Conservation (phyloP, 148 eudicot species). For the Amaranthus cruentus region DNA sequence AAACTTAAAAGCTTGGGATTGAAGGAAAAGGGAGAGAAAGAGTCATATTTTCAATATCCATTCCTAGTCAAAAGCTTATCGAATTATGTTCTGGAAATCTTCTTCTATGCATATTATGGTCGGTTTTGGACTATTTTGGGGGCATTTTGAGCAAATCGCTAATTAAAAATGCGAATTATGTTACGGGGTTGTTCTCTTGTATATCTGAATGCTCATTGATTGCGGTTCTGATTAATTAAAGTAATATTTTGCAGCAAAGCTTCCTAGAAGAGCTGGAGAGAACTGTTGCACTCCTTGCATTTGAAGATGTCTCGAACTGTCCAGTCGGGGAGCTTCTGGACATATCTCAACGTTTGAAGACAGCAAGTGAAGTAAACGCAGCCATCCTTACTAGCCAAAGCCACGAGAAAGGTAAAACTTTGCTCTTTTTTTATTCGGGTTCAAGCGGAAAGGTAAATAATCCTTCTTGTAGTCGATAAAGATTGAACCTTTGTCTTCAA, state of each 20-base stretch:
- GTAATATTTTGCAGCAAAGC: constrained; percentile 47
- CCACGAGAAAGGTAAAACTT: constrained; percentile 84
- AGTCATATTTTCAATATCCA: too few species aligned
- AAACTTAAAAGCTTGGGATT: neutral
- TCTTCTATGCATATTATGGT: too few species aligned
- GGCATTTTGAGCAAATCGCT: too few species aligned
- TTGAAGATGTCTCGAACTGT: constrained; percentile 74
- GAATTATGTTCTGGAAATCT: too few species aligned
- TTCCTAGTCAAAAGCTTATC: too few species aligned
- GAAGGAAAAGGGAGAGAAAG: neutral
- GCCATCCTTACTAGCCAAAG: constrained; percentile 97
- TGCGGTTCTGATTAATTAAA: constrained; percentile 7
- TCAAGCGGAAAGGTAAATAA: too few species aligned
- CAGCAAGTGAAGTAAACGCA: constrained; percentile 98
- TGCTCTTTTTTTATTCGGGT: neutral
- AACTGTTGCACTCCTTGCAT: constrained; percentile 85
- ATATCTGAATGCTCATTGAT: neutral
- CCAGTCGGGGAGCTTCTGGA: constrained; percentile 88
- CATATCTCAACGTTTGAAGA: constrained; percentile 87
- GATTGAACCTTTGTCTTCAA: too few species aligned
- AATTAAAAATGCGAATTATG: too few species aligned
- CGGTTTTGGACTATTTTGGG: too few species aligned
- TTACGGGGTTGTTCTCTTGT: too few species aligned
- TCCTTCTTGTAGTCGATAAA: too few species aligned
- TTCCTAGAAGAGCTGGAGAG: constrained; percentile 92